A percentile compares a stretch with the other conserved stretches of the same genome.
Evolutionary conservation across 2,329 filamentous ascomycete genomes (phyloP).

Genomic region (Pseudogymnoascus sp.): DNA sequence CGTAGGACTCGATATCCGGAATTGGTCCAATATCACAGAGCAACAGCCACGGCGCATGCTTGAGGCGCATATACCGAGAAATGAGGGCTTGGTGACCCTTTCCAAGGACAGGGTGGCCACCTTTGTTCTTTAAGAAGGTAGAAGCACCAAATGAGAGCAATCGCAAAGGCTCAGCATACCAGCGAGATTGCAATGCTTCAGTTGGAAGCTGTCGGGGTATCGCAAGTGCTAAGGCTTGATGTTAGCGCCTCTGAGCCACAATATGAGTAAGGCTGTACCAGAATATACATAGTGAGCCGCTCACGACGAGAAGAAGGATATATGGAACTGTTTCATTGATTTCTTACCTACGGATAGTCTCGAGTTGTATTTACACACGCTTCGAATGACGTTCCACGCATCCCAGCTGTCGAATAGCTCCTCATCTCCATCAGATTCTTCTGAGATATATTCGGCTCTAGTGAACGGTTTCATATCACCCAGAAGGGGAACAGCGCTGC

Average conservation of each 20-base stretch:
- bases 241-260: background rate
- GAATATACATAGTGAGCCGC: background rate
- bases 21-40: constrained; percentile 54
- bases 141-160: constrained; percentile 47
- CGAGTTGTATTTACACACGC: constrained; percentile 74
- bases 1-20: constrained; percentile 27
- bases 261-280: background rate
- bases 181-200: constrained; percentile 53
- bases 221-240: constrained; percentile 34
- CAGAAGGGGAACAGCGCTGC: constrained; percentile 30
- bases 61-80: constrained; percentile 55
- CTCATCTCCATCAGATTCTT: constrained; percentile 29
- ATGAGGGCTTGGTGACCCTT: constrained; percentile 54
- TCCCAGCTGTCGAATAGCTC: constrained; percentile 80
- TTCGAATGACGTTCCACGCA: constrained; percentile 82
- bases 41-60: constrained; percentile 53
- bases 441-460: constrained; percentile 19
- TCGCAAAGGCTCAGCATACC: constrained; percentile 62
- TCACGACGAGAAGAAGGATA: background rate
- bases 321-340: constrained; percentile 23
- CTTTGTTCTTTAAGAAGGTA: constrained; percentile 52
- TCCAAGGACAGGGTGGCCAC: constrained; percentile 53
- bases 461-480: constrained; percentile 26
- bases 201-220: constrained; percentile 52
- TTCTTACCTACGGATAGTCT: constrained; percentile 76